A percentile compares a stretch with the other conserved stretches of the same genome.
Evolutionary conservation across 1,139 yeast species (phyloP).

Genomic region (Meyerozyma athensensis): DNA sequence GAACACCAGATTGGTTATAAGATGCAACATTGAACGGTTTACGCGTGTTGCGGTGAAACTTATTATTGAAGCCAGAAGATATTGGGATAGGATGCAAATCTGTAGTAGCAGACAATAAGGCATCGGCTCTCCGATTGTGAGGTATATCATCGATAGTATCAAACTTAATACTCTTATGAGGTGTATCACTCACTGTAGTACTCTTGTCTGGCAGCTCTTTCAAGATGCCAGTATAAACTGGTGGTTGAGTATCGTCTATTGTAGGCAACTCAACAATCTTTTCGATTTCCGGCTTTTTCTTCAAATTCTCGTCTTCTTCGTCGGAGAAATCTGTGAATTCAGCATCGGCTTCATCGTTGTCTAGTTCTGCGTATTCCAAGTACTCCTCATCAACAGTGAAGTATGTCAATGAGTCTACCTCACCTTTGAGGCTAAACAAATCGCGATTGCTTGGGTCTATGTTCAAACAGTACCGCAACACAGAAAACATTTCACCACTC

Average conservation of each 20-base stretch:
- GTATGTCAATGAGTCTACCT: constrained; percentile 54
- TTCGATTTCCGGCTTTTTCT: constrained; percentile 9
- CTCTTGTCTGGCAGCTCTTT: constrained; percentile 7
- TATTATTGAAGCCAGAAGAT: constrained; percentile 22
- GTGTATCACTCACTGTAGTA: background rate
- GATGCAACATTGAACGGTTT: constrained; percentile 64
- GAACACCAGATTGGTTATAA: constrained; percentile 38
- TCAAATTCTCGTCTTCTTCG: constrained; percentile 18
- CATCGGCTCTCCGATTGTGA: constrained; percentile 44
- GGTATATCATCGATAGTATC: constrained; percentile 18
- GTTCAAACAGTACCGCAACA: constrained; percentile 70
- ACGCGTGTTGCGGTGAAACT: constrained; percentile 45
- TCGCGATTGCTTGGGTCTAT: constrained; percentile 87
- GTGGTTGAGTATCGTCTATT: background rate
- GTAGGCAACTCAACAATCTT: background rate
- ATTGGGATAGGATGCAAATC: constrained; percentile 44
- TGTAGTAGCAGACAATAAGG: constrained; percentile 37
- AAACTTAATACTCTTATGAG: background rate
- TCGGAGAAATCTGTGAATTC: constrained; percentile 12
- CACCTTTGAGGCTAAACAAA: constrained; percentile 53
- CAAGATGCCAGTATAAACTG: constrained; percentile 7
- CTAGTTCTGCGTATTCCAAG: constrained; percentile 26
- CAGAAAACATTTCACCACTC: constrained; percentile 83
- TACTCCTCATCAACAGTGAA: constrained; percentile 85
- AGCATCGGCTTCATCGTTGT: constrained; percentile 14